Conservation (phyloP, 1,139 yeast species). For the Diutina sp. region DNA sequence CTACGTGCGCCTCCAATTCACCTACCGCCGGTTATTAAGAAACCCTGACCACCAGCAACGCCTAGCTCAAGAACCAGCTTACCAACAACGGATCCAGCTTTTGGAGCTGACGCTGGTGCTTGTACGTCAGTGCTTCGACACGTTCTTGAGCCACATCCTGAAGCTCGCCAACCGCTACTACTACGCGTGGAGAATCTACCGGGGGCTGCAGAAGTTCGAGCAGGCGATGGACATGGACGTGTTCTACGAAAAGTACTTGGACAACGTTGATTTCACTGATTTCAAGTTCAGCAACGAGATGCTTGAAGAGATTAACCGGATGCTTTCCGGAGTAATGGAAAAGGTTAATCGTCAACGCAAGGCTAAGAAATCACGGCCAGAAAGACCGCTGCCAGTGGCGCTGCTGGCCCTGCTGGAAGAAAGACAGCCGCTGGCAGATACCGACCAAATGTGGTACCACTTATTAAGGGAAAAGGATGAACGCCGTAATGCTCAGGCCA, state of each 20-base stretch:
- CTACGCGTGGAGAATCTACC: neutral
- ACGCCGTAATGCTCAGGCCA: neutral
- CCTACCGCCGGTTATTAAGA: neutral
- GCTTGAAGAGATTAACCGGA: neutral
- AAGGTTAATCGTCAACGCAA: neutral
- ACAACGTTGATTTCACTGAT: neutral
- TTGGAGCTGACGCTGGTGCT: neutral
- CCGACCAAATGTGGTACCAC: neutral
- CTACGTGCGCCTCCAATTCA: neutral
- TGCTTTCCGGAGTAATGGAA: neutral
- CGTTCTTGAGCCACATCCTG: neutral
- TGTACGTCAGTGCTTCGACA: neutral
- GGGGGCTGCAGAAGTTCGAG: neutral
- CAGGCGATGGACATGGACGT: neutral
- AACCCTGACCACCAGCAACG: neutral
- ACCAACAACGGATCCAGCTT: neutral
- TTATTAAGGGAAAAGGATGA: neutral
- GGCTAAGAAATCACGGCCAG: neutral
- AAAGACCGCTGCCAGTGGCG: neutral
- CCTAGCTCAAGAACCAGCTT: neutral
- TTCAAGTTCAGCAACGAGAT: neutral
- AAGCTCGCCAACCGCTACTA: neutral
- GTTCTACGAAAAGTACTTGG: neutral
- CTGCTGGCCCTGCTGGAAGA: neutral
- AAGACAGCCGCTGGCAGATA: neutral